These are phyloP conservation scores for Fusarium sp. DNA, from an alignment of 2,329 filamentous ascomycete genomes.

Conservation along the genomic window DNA sequence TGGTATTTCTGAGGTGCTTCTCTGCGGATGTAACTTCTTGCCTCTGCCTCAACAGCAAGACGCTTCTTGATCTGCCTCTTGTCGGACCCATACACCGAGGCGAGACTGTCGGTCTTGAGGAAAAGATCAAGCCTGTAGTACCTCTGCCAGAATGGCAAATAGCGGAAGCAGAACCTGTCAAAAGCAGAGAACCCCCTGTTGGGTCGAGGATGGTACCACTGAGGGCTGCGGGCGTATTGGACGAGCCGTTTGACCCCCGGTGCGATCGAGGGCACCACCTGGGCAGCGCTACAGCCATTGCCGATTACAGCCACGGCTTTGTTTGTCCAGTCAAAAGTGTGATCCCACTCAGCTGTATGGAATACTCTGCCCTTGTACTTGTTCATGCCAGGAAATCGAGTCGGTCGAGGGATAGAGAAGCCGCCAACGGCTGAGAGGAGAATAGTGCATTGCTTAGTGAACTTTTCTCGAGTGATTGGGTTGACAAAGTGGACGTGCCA, in stretches of 20 bases:
- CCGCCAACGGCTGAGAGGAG: constrained; percentile 47
- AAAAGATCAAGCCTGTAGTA: neutral
- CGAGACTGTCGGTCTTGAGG: neutral
- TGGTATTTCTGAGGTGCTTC: constrained; percentile 35
- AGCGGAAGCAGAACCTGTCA: constrained; percentile 40
- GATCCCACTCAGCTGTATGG: constrained; percentile 53
- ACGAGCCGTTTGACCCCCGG: constrained; percentile 30
- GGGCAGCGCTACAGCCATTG: constrained; percentile 50
- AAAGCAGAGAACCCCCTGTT: constrained; percentile 19
- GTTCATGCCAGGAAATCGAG: constrained; percentile 46
- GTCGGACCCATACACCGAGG: neutral
- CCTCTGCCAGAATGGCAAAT: constrained; percentile 36
- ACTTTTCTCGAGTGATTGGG: constrained; percentile 25
- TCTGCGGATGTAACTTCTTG: constrained; percentile 25
- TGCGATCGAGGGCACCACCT: constrained; percentile 50
- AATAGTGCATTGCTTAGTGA: constrained; percentile 28
- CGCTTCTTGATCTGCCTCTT: neutral
- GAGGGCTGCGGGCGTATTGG: constrained; percentile 31
- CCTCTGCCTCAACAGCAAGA: neutral
- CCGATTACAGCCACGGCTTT: constrained; percentile 52
- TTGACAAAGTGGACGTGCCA: constrained; percentile 39
- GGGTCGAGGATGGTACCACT: constrained; percentile 41
- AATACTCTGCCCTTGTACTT: constrained; percentile 50
- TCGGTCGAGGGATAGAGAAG: constrained; percentile 40
- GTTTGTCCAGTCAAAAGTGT: constrained; percentile 49